Evolutionary conservation across 108 stramenopile species (phyloP), one percentile per base, ranked within the genome.

Genomic region (Seminavis robusta): DNA sequence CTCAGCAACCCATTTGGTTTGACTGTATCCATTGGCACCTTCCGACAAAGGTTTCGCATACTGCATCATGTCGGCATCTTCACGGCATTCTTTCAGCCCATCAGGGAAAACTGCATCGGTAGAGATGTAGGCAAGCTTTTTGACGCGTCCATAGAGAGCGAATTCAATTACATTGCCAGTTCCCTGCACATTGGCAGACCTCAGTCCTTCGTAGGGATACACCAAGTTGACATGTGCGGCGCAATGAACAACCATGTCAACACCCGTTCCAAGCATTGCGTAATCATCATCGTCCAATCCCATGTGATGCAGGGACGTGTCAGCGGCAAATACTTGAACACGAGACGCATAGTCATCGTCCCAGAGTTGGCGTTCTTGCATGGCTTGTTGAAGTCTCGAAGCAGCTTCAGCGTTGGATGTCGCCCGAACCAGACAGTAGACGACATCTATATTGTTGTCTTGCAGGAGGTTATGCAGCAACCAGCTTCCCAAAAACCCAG

Each of bases 1-100:
- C 61, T 89, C 88, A 5, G 84, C 82, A 31, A 85, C 88, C 88
- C 88, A 89, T 46, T 89, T 89, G 32, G 74, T 76, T 60, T 84
- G 77, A 6, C 74, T 79, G 65, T 89, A 89, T 17, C 88, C 88
- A n/a, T n/a, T n/a, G n/a, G n/a, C n/a, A n/a, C n/a, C n/a, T 51
- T 86, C 79, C 3, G 33, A 41, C n/a, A 68, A 19, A 43, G 47
- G 44, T 8, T 51, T 32, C 38, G 45, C 40, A 26, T 48, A 54
- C 6, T 43, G 13, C 23, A 51, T 61, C 34, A 63, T 56, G 47
- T 56, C 29, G 74, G 74, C 62, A 45, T 60, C 39, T 65, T 58
- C n/a, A 61, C 47, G 33, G 45, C 53, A 23, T 10, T 67, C 63
- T n/a, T n/a, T n/a, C 29, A 44, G 64, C 19, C 59, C 69, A 45